phyloP scores from a whole-genome alignment of 805 yeast species.

The Cyberlindnera maclurae region DNA sequence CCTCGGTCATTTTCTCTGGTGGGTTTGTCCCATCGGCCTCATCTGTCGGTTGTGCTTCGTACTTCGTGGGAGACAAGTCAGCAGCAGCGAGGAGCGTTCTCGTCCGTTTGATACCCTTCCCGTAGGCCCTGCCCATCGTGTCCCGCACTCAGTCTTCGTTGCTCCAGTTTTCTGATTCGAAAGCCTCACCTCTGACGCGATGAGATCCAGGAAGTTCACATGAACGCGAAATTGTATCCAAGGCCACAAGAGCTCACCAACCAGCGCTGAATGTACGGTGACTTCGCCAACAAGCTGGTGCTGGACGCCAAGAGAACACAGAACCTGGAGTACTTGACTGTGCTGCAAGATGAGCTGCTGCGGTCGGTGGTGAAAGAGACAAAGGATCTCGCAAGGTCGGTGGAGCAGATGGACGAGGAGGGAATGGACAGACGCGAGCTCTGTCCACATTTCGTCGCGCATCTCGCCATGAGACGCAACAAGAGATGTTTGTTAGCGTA shows the following conservation, averaged over 20 bases:
- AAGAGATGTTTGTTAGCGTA: constrained; percentile 87
- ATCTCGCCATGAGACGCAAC: constrained; percentile 62
- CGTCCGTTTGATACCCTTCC: not conserved
- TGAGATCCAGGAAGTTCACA: not conserved
- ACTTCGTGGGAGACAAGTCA: not conserved
- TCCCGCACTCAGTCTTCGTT: not conserved
- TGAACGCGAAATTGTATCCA: not conserved
- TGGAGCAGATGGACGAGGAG: constrained; percentile 6
- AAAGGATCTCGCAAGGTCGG: constrained; percentile 42
- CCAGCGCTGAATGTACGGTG: constrained; percentile 71
- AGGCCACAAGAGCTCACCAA: not conserved
- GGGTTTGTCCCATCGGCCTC: too few species aligned
- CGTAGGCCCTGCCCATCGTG: not conserved
- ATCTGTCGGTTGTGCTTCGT: too few species aligned
- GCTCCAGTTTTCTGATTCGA: not conserved
- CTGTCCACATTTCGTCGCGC: constrained; percentile 13
- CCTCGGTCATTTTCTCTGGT: too few species aligned
- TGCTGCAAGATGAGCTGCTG: constrained; percentile 66
- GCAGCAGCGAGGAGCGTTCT: not conserved
- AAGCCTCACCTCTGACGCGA: too few species aligned
- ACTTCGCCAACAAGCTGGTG: constrained; percentile 72
- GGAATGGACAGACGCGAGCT: constrained; percentile 2
- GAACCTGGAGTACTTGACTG: constrained; percentile 56
- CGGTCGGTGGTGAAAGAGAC: constrained; percentile 67
- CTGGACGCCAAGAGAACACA: constrained; percentile 78